Evolutionary conservation across 805 yeast genomes (phyloP).

Genomic region (baker's yeast (Saccharomyces cerevisiae)): DNA sequence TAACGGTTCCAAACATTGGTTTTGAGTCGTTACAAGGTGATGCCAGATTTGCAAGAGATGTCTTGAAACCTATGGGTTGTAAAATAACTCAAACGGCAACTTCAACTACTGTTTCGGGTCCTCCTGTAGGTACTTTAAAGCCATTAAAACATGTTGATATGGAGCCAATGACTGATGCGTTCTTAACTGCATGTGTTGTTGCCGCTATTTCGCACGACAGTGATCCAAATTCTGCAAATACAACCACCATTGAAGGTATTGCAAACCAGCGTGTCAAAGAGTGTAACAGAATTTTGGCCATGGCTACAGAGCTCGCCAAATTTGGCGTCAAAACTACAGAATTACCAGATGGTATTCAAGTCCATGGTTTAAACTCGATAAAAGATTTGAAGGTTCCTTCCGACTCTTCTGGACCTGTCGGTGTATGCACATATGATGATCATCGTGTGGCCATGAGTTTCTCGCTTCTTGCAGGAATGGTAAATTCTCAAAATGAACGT

Average conservation of each 20-base stretch:
- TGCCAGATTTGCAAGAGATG: conserved; percentile 92
- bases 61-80: conserved; percentile 92
- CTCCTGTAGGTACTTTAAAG: conserved; percentile 56
- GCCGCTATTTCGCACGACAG: conserved; percentile 79
- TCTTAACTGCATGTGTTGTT: conserved; percentile 90
- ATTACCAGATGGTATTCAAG: conserved; percentile 85
- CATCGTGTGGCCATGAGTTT: conserved; percentile 98
- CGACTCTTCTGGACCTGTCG: conserved; percentile 35
- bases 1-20: conserved; percentile 92
- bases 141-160: conserved; percentile 77
- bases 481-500: conserved; percentile 15
- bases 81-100: conserved; percentile 71
- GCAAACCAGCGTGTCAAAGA: conserved; percentile 98
- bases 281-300: conserved; percentile 91
- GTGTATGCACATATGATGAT: conserved; percentile 80
- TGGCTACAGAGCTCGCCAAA: conserved; percentile 80
- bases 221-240: conserved; percentile 31
- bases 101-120: conserved; percentile 89
- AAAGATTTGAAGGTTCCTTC: conserved; percentile 47
- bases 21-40: conserved; percentile 90
- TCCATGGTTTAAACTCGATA: conserved; percentile 55
- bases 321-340: conserved; percentile 84
- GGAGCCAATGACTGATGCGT: conserved; percentile 99
- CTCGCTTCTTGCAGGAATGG: conserved; percentile 75
- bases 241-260: conserved; percentile 84